Evolutionary conservation across 78 protist species (phyloP).

Genomic region (Blattamonas nauphoetae): DNA sequence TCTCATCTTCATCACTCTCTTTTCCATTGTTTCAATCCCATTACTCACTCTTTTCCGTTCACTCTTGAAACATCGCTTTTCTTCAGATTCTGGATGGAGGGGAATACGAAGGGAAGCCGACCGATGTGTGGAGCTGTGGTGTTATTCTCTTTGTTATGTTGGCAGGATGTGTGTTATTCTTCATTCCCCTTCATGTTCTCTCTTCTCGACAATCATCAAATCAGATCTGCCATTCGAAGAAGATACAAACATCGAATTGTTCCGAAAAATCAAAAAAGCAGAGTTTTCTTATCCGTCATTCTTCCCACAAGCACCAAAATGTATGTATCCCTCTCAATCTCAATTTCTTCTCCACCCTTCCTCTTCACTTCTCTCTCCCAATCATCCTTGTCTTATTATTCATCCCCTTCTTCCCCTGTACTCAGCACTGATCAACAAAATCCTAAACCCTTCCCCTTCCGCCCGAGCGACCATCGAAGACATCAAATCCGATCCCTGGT

Average conservation of each 20-base stretch:
- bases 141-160: conserved; percentile 50
- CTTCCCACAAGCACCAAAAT: background rate
- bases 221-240: conserved; percentile 37
- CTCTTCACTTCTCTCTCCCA: background rate
- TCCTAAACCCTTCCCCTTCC: background rate
- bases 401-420: background rate
- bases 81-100: conserved; percentile 18
- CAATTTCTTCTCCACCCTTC: background rate
- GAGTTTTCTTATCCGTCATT: conserved; percentile 20
- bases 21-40: background rate
- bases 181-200: background rate
- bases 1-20: background rate
- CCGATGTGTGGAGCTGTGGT: conserved; percentile 64
- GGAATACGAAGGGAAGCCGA: conserved; percentile 51
- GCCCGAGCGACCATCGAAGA: background rate
- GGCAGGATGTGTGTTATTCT: conserved; percentile 22
- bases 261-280: conserved; percentile 13
- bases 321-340: background rate
- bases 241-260: conserved; percentile 7
- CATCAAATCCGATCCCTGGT: background rate
- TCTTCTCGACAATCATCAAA: background rate
- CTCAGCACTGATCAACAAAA: background rate
- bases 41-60: no score
- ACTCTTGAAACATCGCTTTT: background rate
- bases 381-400: no score